Evolutionary conservation across 1,284 basidiomycete species (phyloP).

Genomic region (Ustilago shanxiensis): DNA sequence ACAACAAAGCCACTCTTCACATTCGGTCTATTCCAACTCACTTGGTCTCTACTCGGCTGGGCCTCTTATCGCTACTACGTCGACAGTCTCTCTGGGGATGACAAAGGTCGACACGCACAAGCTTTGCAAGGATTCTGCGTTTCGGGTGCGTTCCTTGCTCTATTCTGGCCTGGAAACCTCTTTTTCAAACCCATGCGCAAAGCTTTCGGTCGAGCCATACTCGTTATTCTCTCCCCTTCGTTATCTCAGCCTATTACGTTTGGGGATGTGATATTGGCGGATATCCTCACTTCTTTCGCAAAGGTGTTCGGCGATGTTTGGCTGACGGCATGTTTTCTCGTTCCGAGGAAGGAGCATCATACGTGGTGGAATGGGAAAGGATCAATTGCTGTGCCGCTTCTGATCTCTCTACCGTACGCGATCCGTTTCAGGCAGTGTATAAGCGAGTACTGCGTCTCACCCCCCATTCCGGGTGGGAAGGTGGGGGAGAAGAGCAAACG

Average conservation of each 20-base stretch:
- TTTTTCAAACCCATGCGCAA: conserved; percentile 48
- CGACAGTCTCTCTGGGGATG: conserved; percentile 49
- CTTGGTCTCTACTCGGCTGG: conserved; percentile 62
- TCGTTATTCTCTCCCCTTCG: conserved; percentile 80
- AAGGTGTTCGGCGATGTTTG: conserved; percentile 96
- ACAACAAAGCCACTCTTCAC: conserved; percentile 28
- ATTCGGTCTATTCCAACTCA: conserved; percentile 43
- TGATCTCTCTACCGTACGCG: conserved; percentile 92
- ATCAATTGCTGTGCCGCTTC: conserved; percentile 76
- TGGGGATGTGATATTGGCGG: conserved; percentile 91
- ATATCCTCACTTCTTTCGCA: conserved; percentile 94
- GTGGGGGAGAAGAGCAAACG: conserved; percentile 60
- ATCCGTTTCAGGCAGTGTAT: conserved; percentile 93
- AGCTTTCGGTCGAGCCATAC: conserved; percentile 70
- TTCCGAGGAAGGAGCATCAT: conserved; percentile 70
- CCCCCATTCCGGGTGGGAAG: conserved; percentile 47
- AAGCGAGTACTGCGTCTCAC: conserved; percentile 77
- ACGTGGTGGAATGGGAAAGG: conserved; percentile 65
- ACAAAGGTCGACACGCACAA: conserved; percentile 61
- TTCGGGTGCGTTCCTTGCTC: conserved; percentile 34
- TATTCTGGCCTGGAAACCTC: conserved; percentile 62
- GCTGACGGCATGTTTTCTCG: conserved; percentile 85
- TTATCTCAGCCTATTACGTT: conserved; percentile 80
- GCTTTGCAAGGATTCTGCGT: conserved; percentile 59
- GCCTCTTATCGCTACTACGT: conserved; percentile 59